A percentile compares a stretch with the other conserved stretches of the same genome.
phyloP scores from a whole-genome alignment of 805 yeast species.

The Pichia sporocuriosa region DNA sequence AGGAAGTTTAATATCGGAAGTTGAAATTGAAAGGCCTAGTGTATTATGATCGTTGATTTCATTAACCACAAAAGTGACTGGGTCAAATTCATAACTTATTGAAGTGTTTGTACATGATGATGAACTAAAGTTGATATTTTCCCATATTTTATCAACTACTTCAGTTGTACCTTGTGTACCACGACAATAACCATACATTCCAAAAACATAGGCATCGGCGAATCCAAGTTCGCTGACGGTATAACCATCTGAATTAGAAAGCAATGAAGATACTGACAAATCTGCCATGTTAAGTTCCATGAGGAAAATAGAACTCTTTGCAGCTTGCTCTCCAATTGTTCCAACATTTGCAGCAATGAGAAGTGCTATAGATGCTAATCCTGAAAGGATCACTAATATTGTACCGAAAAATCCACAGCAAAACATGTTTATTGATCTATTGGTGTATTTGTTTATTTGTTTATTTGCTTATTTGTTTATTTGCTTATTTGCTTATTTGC shows the following conservation, averaged over 20 bases:
- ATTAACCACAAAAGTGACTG: slow-evolving; percentile 28
- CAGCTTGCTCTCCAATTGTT: slow-evolving; percentile 35
- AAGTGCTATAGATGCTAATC: slow-evolving; percentile 38
- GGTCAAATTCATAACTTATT: slow-evolving; percentile 52
- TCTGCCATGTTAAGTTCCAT: slow-evolving; percentile 40
- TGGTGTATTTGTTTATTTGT: neutral
- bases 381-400: slow-evolving; percentile 20
- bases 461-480: too few relatives aligned
- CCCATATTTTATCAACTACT: slow-evolving; percentile 8
- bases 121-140: slow-evolving; percentile 29
- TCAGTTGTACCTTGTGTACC: slow-evolving; percentile 27
- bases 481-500: too few relatives aligned
- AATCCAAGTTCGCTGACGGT: slow-evolving; percentile 30
- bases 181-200: slow-evolving; percentile 60
- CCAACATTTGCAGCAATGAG: slow-evolving; percentile 48
- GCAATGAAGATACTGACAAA: slow-evolving; percentile 12
- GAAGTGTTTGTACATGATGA: slow-evolving; percentile 44
- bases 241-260: slow-evolving; percentile 1
- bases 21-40: slow-evolving; percentile 9
- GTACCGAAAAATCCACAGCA: slow-evolving; percentile 9
- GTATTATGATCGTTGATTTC: slow-evolving; percentile 11
- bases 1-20: slow-evolving; percentile 43
- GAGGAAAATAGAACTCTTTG: slow-evolving; percentile 40
- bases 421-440: neutral
- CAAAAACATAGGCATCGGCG: slow-evolving; percentile 44